A percentile compares a stretch with the other conserved stretches of the same genome.
Evolutionary conservation across 495 filamentous ascomycete genomes (phyloP).

Genomic region (Trichoderma orchidacearum): DNA sequence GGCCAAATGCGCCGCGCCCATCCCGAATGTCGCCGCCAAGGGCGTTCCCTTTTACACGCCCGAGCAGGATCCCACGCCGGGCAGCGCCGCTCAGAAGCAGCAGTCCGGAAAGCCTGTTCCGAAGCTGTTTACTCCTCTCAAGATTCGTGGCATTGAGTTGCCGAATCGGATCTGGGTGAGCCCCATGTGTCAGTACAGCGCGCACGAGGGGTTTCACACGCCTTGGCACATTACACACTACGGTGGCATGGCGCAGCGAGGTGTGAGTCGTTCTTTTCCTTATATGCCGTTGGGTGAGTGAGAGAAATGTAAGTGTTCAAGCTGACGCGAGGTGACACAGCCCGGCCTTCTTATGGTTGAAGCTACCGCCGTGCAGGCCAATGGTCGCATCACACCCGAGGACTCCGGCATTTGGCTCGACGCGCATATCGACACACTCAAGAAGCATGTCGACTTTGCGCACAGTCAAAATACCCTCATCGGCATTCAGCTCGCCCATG

Average conservation of each 20-base stretch:
- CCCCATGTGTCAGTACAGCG: constrained; percentile 58
- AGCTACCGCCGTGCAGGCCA: constrained; percentile 51
- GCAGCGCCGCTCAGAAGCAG: constrained; percentile 47
- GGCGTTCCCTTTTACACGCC: constrained; percentile 57
- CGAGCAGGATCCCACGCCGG: constrained; percentile 44
- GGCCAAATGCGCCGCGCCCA: neutral
- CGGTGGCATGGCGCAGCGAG: constrained; percentile 45
- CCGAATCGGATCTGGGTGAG: constrained; percentile 50
- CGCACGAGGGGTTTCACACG: constrained; percentile 47
- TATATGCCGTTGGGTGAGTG: neutral
- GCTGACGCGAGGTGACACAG: neutral
- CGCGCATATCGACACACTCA: constrained; percentile 48
- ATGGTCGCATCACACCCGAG: constrained; percentile 63
- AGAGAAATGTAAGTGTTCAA: neutral
- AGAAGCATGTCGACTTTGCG: constrained; percentile 48
- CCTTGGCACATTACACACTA: constrained; percentile 45
- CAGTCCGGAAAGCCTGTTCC: constrained; percentile 40
- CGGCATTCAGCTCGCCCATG: constrained; percentile 63
- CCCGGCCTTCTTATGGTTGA: constrained; percentile 57
- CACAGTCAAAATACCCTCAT: constrained; percentile 57
- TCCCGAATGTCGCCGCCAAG: constrained; percentile 2
- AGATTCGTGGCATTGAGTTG: constrained; percentile 42
- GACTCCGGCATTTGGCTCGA: constrained; percentile 65
- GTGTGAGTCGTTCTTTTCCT: constrained; percentile 19
- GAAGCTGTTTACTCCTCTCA: constrained; percentile 54